phyloP scores from a whole-genome alignment of 352 stramenopile species.

The Globisporangium cystogenes region DNA sequence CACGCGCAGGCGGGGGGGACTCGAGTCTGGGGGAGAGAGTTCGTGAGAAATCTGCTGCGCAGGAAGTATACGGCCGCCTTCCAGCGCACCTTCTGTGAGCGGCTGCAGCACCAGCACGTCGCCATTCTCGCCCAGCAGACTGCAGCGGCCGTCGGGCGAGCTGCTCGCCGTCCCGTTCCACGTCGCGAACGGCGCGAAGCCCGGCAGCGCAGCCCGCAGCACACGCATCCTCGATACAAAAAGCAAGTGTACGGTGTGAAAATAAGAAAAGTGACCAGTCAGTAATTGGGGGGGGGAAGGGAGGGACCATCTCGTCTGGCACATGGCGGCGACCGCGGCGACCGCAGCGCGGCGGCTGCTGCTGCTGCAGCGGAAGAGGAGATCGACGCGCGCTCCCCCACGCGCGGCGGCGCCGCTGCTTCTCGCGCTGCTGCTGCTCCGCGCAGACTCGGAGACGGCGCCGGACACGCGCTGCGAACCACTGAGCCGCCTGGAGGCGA shows the following conservation, averaged over 20 bases:
- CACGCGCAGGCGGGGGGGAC: conserved; percentile 14
- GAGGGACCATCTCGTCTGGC: too few species aligned
- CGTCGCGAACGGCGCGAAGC: conserved; percentile 39
- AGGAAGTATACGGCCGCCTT: background rate
- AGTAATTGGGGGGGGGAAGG: too few species aligned
- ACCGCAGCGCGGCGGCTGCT: too few species aligned
- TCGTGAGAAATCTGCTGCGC: too few species aligned
- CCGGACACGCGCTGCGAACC: conserved; percentile 2
- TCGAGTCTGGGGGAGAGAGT: background rate
- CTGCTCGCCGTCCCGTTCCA: conserved; percentile 46
- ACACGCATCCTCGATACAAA: conserved; percentile 16
- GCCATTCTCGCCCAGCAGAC: conserved; percentile 43
- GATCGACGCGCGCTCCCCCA: too few species aligned
- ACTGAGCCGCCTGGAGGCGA: conserved; percentile 4
- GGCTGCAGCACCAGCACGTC: conserved; percentile 38
- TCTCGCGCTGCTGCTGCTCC: background rate
- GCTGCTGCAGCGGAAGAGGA: too few species aligned
- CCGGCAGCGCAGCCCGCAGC: conserved; percentile 26
- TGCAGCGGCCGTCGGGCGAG: conserved; percentile 20
- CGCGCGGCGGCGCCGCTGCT: background rate
- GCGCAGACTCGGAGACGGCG: background rate
- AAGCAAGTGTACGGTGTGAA: background rate
- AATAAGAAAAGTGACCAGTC: conserved; percentile 3
- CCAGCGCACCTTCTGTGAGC: background rate
- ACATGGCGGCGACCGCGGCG: too few species aligned